Evolutionary conservation across 768 basidiomycete species (phyloP), one percentile per base, ranked within the genome.

Genomic region (Boletus reticuloceps): DNA sequence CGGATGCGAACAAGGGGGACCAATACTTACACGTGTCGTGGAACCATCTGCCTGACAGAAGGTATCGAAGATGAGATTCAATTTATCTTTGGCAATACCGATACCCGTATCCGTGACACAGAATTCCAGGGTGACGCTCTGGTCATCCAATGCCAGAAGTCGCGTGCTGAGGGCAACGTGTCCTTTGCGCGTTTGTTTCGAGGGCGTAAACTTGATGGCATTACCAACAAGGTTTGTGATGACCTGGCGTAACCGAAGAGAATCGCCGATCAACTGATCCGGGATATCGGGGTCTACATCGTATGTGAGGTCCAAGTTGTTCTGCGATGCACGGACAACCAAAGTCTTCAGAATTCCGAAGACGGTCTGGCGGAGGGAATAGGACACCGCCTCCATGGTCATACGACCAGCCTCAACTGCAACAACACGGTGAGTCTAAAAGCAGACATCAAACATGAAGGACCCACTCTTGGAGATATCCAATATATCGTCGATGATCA

Each of bases 361-460:
- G 40, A 98, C 93, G 4, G 93, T 96, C 62, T 94, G 88, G n/a
- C 97, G 89, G 29, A 98, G 81, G 11, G 95, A 98, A 74, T 96
- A 99, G 3, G 95, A 89, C n/a, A 98, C 96, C 29, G 92, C 88
- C 74, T 99, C 97, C 90, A 99, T 97, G 3, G 94, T 98, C 97
- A 99, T 99, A 13, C 96, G 89, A 43, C 97, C 97, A 39, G 96
- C 97, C 74, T 99, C 97, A 66, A 98, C 95, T 97, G 63, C 9
- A 27, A 36, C 37, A 61, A 44, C 54, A 32, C 63, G 58, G 51
- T 58, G 43, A 59, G 48, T 46, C 19, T 37, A 38, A n/a, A 40
- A 31, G 20, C 34, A 29, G 16, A n/a, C 13, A 31, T 46, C 40
- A 54, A 27, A n/a, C 17, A 5, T 42, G n/a, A 32, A 38, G 34